Evolutionary conservation across 495 filamentous ascomycete species (phyloP).

Genomic region (Penicillium bialowiezense): DNA sequence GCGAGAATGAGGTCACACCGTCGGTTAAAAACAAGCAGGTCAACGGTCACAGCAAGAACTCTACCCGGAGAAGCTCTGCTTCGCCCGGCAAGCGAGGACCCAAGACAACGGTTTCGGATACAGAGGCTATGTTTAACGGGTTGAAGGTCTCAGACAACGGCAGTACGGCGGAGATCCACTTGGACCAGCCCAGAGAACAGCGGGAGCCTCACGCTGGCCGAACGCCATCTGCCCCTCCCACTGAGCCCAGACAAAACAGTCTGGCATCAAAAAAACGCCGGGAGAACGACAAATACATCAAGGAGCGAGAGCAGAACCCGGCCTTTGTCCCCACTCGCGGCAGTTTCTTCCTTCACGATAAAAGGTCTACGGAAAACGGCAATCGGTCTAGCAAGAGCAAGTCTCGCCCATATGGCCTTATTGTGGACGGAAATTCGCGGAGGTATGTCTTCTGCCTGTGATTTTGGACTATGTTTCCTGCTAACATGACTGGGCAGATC

Average conservation of each 20-base stretch:
- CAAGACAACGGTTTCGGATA: conserved; percentile 58
- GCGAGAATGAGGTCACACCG: conserved; percentile 59
- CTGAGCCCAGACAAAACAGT: conserved; percentile 42
- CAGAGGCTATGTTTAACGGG: conserved; percentile 85
- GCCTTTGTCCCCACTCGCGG: conserved; percentile 94
- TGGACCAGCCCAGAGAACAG: conserved; percentile 56
- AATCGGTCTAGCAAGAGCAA: conserved; percentile 41
- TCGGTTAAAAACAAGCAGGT: conserved; percentile 36
- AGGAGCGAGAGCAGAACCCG: conserved; percentile 83
- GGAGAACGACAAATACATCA: conserved; percentile 87
- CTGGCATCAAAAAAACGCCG: conserved; percentile 67
- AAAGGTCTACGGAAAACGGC: conserved; percentile 70
- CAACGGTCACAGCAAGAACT: conserved; percentile 33
- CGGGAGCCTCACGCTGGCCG: conserved; percentile 25
- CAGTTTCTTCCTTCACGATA: conserved; percentile 96
- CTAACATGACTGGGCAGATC: conserved; percentile 53
- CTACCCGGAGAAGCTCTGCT: conserved; percentile 21
- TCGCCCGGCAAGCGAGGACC: conserved; percentile 28
- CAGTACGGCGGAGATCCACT: conserved; percentile 58
- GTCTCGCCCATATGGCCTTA: conserved; percentile 43
- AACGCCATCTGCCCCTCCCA: conserved; percentile 41
- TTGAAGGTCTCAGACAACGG: conserved; percentile 62
- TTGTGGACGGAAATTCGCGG: conserved; percentile 47
- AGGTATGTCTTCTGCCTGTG: conserved; percentile 23
- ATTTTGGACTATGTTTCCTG: background rate